Conservation (phyloP, 2,329 filamentous ascomycete genomes). For the Fusarium lyarnte region DNA sequence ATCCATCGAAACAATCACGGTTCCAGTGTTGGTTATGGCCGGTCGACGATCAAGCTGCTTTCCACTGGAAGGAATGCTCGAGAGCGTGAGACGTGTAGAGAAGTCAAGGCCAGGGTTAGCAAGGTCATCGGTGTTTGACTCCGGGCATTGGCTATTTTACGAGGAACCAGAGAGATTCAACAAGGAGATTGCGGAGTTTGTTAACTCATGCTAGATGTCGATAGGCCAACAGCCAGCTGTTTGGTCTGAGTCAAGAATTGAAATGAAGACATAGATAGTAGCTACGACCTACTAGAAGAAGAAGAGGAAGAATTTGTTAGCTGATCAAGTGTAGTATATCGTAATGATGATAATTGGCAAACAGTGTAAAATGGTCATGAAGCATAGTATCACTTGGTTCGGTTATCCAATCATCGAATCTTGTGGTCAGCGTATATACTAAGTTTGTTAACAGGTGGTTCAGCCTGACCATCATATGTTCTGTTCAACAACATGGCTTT, state of each 20-base stretch:
- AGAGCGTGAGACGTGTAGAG: constrained; percentile 39
- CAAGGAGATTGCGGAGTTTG: constrained; percentile 37
- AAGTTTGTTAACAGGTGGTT: background rate
- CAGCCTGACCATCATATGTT: background rate
- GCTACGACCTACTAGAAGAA: background rate
- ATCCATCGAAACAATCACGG: constrained; percentile 37
- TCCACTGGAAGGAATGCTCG: constrained; percentile 41
- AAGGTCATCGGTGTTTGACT: constrained; percentile 37
- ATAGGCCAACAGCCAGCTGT: background rate
- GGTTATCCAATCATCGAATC: background rate
- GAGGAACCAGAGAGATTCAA: constrained; percentile 42
- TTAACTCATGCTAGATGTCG: constrained; percentile 17
- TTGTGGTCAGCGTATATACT: background rate
- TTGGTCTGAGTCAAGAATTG: background rate
- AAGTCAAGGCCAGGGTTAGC: constrained; percentile 31
- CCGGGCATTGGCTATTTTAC: constrained; percentile 43
- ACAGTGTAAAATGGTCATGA: background rate
- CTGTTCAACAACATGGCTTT: background rate
- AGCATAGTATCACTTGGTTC: background rate
- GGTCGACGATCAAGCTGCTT: constrained; percentile 41
- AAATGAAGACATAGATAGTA: background rate
- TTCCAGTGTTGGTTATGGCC: constrained; percentile 42
- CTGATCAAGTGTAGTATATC: background rate
- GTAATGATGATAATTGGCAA: background rate
- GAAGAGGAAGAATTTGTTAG: too few relatives aligned